Conservation (phyloP, 306 rosid species). For the Citrullus amarus region DNA sequence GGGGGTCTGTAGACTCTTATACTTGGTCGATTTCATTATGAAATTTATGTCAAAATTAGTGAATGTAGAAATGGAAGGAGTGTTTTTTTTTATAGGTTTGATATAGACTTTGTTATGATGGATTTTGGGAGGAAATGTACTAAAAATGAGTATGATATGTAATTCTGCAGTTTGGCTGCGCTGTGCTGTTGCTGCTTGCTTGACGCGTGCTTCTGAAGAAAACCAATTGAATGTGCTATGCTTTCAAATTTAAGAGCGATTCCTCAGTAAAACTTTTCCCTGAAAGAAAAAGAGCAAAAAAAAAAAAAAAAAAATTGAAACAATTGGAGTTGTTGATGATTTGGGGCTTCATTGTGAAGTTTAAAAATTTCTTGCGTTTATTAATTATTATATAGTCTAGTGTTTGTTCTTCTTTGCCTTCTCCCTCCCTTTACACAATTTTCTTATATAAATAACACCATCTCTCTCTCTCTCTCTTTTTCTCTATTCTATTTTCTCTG, state of each 20-base stretch:
- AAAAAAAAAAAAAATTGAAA: neutral
- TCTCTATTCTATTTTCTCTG: too few relatives aligned
- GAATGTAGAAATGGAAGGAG: too few relatives aligned
- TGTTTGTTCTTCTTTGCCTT: neutral
- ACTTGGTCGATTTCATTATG: too few relatives aligned
- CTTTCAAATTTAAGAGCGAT: neutral
- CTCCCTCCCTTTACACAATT: neutral
- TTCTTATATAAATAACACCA: neutral
- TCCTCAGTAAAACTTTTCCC: neutral
- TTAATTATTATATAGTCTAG: neutral
- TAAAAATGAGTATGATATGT: neutral
- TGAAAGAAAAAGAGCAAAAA: neutral
- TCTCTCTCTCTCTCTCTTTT: neutral
- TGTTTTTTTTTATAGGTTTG: too few relatives aligned
- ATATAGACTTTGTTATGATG: too few relatives aligned
- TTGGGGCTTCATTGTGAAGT: neutral
- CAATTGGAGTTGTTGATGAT: neutral
- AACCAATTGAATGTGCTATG: neutral
- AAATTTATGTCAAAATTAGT: too few relatives aligned
- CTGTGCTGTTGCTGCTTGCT: constrained; percentile 89
- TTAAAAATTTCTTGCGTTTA: neutral
- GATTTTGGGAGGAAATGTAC: neutral
- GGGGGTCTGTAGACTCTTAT: too few relatives aligned
- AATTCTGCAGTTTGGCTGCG: constrained; percentile 77
- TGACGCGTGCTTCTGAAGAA: constrained; percentile 76